Base-by-base conservation (phyloP, 306 rosid species). In the Inga laurina region DNA sequence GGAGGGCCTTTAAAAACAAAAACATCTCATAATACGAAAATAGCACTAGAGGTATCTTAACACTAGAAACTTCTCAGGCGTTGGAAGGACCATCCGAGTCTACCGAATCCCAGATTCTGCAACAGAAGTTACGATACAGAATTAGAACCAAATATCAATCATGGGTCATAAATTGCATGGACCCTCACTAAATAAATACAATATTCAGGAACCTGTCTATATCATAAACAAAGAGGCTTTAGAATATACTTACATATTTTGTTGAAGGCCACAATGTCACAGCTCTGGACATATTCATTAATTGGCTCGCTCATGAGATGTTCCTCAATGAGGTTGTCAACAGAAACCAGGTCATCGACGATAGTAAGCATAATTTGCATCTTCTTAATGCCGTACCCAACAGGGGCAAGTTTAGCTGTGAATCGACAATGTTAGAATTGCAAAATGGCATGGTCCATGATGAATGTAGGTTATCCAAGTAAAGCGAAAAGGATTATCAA, bases 301-400 rank as follows among this genome's bases (percentile, higher is more conserved):
- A 95, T 88, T 27, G 98, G 99, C 75, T 93, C 98, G 5, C 8
- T 89, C 0, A 80, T 80, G 46, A 95, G 97, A 4, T 7, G 57
- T 0, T 95, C 99, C 82, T 95, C 99, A 64, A 95, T 88, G 74
- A 95, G 97, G 12, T 0, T 27, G 84, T 95, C 99, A 2, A 93
- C 96, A 16, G 99, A 95, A 76, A 93, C 98, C 13, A 93, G 85
- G 86, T 95, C 98, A 76, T 95, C 98, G 62, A 93, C 92, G 75
- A 92, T 90, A 19, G 98, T 83, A 14, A 95, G 85, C 98, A 92
- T 89, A 65, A 95, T 90, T 69, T 89, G 92, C 84, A 95, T 16
- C 81, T 95, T 95, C 97, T 95, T 95, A 56, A 95, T 95, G 69
- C 98, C 99, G 32, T 93, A 95, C 62, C 98, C 99, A 88, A 95